Evolutionary conservation across 2,329 filamentous ascomycete genomes (phyloP).

Genomic region (Ceratocystis diversiconidia): DNA sequence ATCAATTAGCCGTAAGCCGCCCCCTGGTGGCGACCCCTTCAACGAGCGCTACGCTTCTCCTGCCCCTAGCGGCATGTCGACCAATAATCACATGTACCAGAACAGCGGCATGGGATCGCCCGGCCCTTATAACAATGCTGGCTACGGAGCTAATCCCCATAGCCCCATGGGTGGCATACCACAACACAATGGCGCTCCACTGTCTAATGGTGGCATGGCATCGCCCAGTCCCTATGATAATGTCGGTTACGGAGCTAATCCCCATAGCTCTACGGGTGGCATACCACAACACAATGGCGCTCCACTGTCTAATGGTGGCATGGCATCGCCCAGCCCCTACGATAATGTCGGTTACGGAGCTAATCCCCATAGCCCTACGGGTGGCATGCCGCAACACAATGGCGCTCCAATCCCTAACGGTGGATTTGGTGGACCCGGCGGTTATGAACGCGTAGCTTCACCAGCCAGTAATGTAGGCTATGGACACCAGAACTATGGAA

Average conservation of each 20-base stretch:
- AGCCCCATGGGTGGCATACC: not conserved
- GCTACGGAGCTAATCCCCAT: not conserved
- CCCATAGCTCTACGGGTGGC: not conserved
- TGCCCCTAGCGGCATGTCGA: not conserved
- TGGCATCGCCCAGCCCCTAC: conserved; percentile 2
- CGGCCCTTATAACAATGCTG: not conserved
- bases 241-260: not conserved
- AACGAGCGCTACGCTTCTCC: conserved; percentile 9
- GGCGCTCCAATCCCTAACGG: not conserved
- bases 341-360: not conserved
- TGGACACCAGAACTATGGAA: not conserved
- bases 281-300: not conserved
- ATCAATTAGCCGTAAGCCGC: not conserved
- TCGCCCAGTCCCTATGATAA: not conserved
- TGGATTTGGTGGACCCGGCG: not conserved
- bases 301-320: not conserved
- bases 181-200: not conserved
- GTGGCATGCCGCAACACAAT: not conserved
- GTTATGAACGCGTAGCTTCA: conserved; percentile 6
- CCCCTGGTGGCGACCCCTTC: conserved; percentile 1
- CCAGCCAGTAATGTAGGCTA: not conserved
- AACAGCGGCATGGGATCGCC: conserved; percentile 10
- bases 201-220: conserved; percentile 5
- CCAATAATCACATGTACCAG: conserved; percentile 11
- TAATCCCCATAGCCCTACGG: not conserved